Percentiles rank a stretch among this genome's conserved stretches.
Conservation (phyloP, 2,329 filamentous ascomycete species). For the Nothopassalora personata region DNA sequence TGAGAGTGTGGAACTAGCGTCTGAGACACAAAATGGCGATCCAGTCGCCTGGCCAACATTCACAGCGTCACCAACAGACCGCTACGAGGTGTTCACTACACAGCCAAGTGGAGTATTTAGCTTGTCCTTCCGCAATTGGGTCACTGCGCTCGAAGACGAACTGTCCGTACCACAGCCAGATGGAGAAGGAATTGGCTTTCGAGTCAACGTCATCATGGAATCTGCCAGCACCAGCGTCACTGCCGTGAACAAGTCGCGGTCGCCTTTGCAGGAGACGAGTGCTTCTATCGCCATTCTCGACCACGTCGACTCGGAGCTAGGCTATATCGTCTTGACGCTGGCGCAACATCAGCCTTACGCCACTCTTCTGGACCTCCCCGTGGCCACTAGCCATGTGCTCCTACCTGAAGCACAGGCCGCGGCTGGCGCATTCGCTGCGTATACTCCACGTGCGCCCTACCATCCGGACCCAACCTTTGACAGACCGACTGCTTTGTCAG, state of each 20-base stretch:
- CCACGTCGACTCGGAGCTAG: constrained; percentile 42
- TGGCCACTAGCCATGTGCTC: constrained; percentile 54
- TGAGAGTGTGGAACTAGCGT: constrained; percentile 37
- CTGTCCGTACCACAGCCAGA: constrained; percentile 37
- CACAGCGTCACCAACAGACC: constrained; percentile 50
- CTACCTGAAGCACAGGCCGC: constrained; percentile 17
- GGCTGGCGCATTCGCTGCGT: constrained; percentile 34
- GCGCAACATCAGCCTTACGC: constrained; percentile 36
- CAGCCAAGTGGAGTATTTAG: constrained; percentile 50
- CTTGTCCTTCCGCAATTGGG: constrained; percentile 54
- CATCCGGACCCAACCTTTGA: constrained; percentile 54
- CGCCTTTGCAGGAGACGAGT: constrained; percentile 26
- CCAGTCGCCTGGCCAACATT: constrained; percentile 48
- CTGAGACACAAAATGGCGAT: constrained; percentile 17
- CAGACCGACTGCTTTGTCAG: constrained; percentile 51
- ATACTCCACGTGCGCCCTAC: constrained; percentile 56
- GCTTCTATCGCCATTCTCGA: constrained; percentile 52
- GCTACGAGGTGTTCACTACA: constrained; percentile 57
- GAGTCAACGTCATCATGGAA: constrained; percentile 52
- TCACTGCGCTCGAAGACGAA: constrained; percentile 52
- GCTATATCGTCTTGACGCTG: constrained; percentile 53
- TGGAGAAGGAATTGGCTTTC: constrained; percentile 50
- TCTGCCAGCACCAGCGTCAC: constrained; percentile 47
- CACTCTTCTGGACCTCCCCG: constrained; percentile 48
- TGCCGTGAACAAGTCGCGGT: constrained; percentile 32